These are phyloP conservation scores for Ananas comosus DNA, from an alignment of 176 grass and related monocot genomes.

Conservation along the genomic window DNA sequence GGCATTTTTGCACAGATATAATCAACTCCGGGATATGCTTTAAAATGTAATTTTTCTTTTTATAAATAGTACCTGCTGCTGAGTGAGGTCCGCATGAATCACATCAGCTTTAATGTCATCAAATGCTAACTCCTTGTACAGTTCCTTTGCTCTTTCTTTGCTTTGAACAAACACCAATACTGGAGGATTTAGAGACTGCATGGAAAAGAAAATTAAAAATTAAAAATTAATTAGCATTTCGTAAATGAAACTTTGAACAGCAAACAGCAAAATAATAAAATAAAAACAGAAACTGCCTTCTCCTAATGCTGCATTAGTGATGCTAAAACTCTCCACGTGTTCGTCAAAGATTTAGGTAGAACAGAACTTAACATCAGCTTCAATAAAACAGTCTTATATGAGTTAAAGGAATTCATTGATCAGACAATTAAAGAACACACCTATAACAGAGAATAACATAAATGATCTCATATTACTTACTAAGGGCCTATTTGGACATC, in stretches of 20 bases:
- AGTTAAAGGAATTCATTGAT: background rate
- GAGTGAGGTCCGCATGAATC: constrained; percentile 86
- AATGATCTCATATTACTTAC: background rate
- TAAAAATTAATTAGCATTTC: constrained; percentile 5
- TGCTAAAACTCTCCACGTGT: too few species aligned
- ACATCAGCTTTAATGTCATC: constrained; percentile 74
- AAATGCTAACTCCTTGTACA: constrained; percentile 89
- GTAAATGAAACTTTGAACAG: background rate
- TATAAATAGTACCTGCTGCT: constrained; percentile 56
- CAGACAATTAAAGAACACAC: background rate
- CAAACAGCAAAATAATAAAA: background rate
- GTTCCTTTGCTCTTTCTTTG: constrained; percentile 98
- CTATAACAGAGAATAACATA: background rate
- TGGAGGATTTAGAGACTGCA: constrained; percentile 71
- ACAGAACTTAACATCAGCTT: background rate
- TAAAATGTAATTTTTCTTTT: background rate
- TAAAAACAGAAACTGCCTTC: too few species aligned
- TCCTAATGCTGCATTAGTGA: too few species aligned
- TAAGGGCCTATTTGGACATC: too few species aligned
- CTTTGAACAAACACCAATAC: constrained; percentile 95
- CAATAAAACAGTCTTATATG: background rate
- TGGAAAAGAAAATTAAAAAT: constrained; percentile 13
- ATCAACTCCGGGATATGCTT: too few species aligned
- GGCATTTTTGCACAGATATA: too few species aligned
- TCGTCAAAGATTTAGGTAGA: background rate